Evolutionary conservation across 1,284 basidiomycete species (phyloP).

Genomic region (Fomitopsis pinicola): DNA sequence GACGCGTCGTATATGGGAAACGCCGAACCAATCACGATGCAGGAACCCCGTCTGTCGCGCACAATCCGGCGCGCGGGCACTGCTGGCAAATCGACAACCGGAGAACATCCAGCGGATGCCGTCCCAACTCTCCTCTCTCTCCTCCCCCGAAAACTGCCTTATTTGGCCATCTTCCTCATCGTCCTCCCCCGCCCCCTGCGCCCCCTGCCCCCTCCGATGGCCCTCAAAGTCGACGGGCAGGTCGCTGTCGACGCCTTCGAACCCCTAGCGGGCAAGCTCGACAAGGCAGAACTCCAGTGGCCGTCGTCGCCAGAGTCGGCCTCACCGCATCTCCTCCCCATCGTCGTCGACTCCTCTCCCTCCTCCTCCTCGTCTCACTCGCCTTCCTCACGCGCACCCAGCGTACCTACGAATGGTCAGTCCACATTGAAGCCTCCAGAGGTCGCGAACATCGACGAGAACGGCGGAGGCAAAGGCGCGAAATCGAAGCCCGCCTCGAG

Average conservation of each 20-base stretch:
- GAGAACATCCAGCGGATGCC: slow-evolving; percentile 2
- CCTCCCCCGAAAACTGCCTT: slow-evolving; percentile 24
- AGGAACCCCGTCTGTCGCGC: slow-evolving; percentile 3
- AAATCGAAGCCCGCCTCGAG: slow-evolving; percentile 25
- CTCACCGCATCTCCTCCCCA: slow-evolving; percentile 25
- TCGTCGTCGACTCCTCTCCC: slow-evolving; percentile 16
- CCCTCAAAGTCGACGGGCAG: slow-evolving; percentile 6
- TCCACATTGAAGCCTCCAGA: slow-evolving; percentile 3
- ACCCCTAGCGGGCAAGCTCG: slow-evolving; percentile 9
- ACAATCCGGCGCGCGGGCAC: background rate
- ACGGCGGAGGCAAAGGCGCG: slow-evolving; percentile 13
- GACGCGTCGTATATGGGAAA: slow-evolving; percentile 29
- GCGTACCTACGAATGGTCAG: background rate
- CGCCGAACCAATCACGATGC: slow-evolving; percentile 28
- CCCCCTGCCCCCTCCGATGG: slow-evolving; percentile 9
- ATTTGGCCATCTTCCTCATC: slow-evolving; percentile 24
- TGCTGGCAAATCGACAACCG: slow-evolving; percentile 15
- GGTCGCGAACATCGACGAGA: slow-evolving; percentile 8
- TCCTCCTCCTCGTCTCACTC: slow-evolving; percentile 11
- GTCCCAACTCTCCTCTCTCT: slow-evolving; percentile 16
- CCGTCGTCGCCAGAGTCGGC: slow-evolving; percentile 18
- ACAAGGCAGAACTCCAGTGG: slow-evolving; percentile 7
- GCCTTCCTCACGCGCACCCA: slow-evolving; percentile 4
- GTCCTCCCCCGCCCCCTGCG: slow-evolving; percentile 8
- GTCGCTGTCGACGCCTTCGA: slow-evolving; percentile 9